Evolutionary conservation across 495 filamentous ascomycete genomes (phyloP).

Genomic region (Parachaetomium inaequale): DNA sequence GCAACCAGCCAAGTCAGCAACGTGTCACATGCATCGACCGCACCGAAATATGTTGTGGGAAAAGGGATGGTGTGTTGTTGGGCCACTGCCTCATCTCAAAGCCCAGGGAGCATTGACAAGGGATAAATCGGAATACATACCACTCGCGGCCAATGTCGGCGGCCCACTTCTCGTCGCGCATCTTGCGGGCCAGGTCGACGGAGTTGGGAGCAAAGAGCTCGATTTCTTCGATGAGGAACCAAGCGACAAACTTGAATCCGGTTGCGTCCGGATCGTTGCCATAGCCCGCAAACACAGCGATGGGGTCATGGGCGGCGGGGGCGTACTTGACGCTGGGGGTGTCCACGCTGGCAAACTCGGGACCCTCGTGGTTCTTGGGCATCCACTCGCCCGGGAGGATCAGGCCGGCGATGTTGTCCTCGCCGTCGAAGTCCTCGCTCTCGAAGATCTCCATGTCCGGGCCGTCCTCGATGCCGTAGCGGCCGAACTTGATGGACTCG

Average conservation of each 20-base stretch:
- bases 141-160: background rate
- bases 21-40: background rate
- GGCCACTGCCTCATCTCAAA: too few relatives aligned
- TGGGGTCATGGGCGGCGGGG: background rate
- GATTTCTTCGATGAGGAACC: slow-evolving; percentile 12
- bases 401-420: background rate
- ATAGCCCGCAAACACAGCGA: background rate
- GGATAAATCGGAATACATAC: background rate
- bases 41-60: background rate
- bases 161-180: background rate
- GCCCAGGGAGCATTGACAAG: background rate
- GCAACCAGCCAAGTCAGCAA: background rate
- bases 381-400: slow-evolving; percentile 8
- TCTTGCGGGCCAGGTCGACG: background rate
- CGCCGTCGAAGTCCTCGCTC: too few relatives aligned
- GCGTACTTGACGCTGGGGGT: slow-evolving; percentile 5
- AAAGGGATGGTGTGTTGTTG: background rate
- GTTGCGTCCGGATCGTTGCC: background rate
- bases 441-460: slow-evolving; percentile 2
- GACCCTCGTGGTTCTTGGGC: background rate
- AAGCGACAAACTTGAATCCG: slow-evolving; percentile 7
- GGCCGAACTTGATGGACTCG: background rate
- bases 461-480: slow-evolving; percentile 6
- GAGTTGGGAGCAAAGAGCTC: slow-evolving; percentile 12
- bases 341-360: background rate